These are phyloP conservation scores for Phytophthora fragariaefolia DNA, from an alignment of 352 stramenopile species.

Conservation along the genomic window DNA sequence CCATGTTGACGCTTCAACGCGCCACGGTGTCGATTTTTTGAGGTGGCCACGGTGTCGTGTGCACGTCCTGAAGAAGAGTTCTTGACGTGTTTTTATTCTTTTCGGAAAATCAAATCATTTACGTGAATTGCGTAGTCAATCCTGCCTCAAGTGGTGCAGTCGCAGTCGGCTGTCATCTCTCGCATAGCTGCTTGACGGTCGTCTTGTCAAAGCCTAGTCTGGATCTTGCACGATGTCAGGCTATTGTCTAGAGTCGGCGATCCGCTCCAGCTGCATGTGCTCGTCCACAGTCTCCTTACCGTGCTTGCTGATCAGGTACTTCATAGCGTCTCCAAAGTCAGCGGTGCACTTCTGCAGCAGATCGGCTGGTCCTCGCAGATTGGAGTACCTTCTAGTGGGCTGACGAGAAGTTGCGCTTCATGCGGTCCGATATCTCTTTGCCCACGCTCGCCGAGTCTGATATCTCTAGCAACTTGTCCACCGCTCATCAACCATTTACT, in stretches of 20 bases:
- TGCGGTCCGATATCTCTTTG: conserved; percentile 79
- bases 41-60: too few species aligned
- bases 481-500: conserved; percentile 77
- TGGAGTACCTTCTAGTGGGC: conserved; percentile 70
- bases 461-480: conserved; percentile 88
- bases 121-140: too few species aligned
- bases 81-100: too few species aligned
- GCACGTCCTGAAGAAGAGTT: too few species aligned
- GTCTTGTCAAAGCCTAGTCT: conserved; percentile 65
- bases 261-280: conserved; percentile 87
- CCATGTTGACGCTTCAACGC: too few species aligned
- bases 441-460: conserved; percentile 68
- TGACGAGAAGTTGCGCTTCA: conserved; percentile 87
- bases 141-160: too few species aligned
- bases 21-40: too few species aligned
- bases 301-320: conserved; percentile 84
- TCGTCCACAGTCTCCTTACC: conserved; percentile 90
- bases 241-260: conserved; percentile 89
- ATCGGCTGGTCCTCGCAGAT: conserved; percentile 58
- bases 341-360: conserved; percentile 72
- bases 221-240: conserved; percentile 72
- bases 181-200: conserved; percentile 60
- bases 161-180: too few species aligned
- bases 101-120: too few species aligned
- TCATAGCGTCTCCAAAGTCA: conserved; percentile 80